Conservation (phyloP, 768 basidiomycete species). For the Agrocybe pediades region DNA sequence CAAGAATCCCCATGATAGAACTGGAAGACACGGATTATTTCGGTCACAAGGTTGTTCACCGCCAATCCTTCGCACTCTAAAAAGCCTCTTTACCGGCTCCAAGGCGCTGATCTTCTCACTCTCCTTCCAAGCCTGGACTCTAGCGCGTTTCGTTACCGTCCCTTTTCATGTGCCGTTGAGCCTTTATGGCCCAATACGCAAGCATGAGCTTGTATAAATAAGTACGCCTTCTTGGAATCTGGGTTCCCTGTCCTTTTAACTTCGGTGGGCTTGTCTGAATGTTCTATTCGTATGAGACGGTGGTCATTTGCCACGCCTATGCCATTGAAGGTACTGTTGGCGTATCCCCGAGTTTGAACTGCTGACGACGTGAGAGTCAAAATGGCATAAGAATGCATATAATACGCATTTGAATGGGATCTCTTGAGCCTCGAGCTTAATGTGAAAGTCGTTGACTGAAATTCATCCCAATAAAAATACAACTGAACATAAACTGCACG, state of each 20-base stretch:
- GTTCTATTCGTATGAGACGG: not conserved
- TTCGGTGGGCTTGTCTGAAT: no score
- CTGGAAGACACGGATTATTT: no score
- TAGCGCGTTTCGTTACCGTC: not conserved
- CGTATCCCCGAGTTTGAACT: not conserved
- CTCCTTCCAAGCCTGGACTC: not conserved
- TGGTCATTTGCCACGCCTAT: not conserved
- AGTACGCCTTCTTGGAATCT: not conserved
- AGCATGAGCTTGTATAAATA: not conserved
- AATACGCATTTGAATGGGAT: no score
- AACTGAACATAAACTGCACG: no score
- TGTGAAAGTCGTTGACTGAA: not conserved
- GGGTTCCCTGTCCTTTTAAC: not conserved
- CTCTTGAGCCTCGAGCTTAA: no score
- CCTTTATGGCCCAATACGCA: not conserved
- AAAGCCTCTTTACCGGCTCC: slow-evolving; percentile 6
- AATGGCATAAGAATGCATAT: no score
- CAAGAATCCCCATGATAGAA: no score
- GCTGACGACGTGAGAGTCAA: not conserved
- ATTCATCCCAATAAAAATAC: slow-evolving; percentile 21
- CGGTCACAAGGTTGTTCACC: no score
- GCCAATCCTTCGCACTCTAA: slow-evolving; percentile 1
- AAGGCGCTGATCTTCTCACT: not conserved
- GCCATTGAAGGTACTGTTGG: not conserved
- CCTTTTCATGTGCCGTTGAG: not conserved